A percentile compares a stretch with the other conserved stretches of the same genome.
Evolutionary conservation across 2,329 filamentous ascomycete species (phyloP).

Genomic region (Coniosporium tulheliwenetii): DNA sequence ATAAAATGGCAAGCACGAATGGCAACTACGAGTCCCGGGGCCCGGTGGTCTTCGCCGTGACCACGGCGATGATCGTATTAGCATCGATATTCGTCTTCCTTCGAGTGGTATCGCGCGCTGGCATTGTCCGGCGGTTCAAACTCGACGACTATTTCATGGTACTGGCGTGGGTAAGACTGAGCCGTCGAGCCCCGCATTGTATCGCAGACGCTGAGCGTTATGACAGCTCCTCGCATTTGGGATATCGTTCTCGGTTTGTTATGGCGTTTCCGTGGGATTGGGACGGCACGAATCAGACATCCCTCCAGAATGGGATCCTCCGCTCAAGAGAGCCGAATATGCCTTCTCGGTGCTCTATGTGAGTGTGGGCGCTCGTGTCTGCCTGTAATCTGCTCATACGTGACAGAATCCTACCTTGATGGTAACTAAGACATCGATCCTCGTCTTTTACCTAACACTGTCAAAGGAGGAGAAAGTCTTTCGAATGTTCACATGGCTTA

Average conservation of each 20-base stretch:
- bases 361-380: conserved; percentile 12
- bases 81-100: conserved; percentile 61
- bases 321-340: conserved; percentile 43
- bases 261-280: conserved; percentile 47
- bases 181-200: background rate
- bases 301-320: conserved; percentile 26
- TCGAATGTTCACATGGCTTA: conserved; percentile 66
- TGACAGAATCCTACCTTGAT: conserved; percentile 73
- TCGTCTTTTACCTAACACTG: conserved; percentile 77
- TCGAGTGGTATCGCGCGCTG: conserved; percentile 56
- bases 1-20: background rate
- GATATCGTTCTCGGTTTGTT: conserved; percentile 50
- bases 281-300: conserved; percentile 54
- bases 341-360: conserved; percentile 46
- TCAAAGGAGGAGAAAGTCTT: conserved; percentile 66
- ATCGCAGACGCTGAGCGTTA: too few species aligned
- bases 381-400: conserved; percentile 3
- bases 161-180: conserved; percentile 49
- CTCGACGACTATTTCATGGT: conserved; percentile 74
- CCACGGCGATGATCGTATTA: conserved; percentile 50
- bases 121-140: conserved; percentile 55
- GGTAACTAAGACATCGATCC: conserved; percentile 83
- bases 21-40: conserved; percentile 22
- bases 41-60: conserved; percentile 51
- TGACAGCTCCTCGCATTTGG: conserved; percentile 42